Evolutionary conservation across 371 early-diverging fungal species (phyloP), one percentile per base, ranked within the genome.

Genomic region (Mortierella sp.): DNA sequence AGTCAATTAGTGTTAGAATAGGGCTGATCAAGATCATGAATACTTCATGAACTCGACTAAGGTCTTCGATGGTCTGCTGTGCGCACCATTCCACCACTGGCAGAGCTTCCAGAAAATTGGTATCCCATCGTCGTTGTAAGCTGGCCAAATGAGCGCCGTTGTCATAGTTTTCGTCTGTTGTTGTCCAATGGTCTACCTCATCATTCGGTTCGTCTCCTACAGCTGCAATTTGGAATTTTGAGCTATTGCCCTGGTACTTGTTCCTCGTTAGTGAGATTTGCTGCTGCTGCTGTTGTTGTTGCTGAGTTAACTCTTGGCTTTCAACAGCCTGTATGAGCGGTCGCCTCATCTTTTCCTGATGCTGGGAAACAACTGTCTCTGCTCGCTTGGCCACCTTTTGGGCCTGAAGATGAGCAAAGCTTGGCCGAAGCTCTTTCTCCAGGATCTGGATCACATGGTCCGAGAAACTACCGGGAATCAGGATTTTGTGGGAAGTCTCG

Each of bases 11-110:
- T 5, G 70, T 60, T 15, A 79, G 43, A 37, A 70, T 79, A 2
- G 80, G 80, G 2, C 63, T 67, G 7, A 79, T 57, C 4, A 79
- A 64, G 29, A 66, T 9, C 80, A 79, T 79, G 60, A 79, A 73
- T 14, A 73, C 70, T 25, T 72, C 74, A 14, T 73, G 64, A 9
- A 73, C 57, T 7, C 70, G 66, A 29, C 67, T 57, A 3, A 48
- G 21, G 29, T 79, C 74, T 43, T 70, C 63, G n/a, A 79, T 73
- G 26, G 64, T 58, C 14, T 79, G 80, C 44, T 52, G 69, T 23
- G 74, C 70, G 26, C 80, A 79, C 80, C 80, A 79, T 48, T 79
- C 80, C 4, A 59, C 60, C 1, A 73, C 64, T 6, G 80, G 59
- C 7, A 79, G 56, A 1, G 74, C 47, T 19, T 73, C 80, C 11